Percentiles rank a stretch among this genome's conserved stretches.
phyloP scores from a whole-genome alignment of 768 basidiomycete species.

The Pisolithus albus region DNA sequence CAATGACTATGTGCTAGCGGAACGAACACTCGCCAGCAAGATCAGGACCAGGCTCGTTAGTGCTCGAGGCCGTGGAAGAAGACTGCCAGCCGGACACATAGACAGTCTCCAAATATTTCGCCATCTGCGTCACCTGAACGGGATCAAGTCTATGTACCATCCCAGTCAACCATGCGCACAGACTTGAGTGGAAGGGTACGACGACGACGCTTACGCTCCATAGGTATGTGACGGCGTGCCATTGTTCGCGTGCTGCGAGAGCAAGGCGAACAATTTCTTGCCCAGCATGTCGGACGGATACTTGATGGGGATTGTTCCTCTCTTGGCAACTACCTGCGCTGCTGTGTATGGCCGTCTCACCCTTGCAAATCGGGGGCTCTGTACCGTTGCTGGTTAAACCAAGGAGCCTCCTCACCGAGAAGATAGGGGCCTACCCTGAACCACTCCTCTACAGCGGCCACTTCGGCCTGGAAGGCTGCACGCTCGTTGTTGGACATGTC shows the following conservation, averaged over 20 bases:
- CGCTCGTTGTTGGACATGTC: slow-evolving; percentile 56
- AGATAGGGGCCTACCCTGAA: slow-evolving; percentile 64
- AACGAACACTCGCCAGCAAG: slow-evolving; percentile 64
- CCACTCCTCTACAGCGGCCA: slow-evolving; percentile 82
- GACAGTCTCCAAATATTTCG: slow-evolving; percentile 95
- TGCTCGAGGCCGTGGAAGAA: slow-evolving; percentile 87
- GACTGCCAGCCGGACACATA: slow-evolving; percentile 98
- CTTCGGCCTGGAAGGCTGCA: slow-evolving; percentile 70
- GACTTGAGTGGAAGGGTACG: not conserved
- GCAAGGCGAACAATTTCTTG: slow-evolving; percentile 77
- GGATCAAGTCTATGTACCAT: slow-evolving; percentile 77
- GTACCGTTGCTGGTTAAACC: slow-evolving; percentile 1
- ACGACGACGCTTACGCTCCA: slow-evolving; percentile 74
- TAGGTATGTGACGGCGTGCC: slow-evolving; percentile 92
- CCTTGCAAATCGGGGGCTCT: slow-evolving; percentile 83
- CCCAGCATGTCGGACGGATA: slow-evolving; percentile 83
- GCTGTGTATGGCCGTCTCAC: slow-evolving; percentile 92
- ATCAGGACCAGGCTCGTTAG: slow-evolving; percentile 97
- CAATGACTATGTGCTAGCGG: not conserved
- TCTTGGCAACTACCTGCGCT: slow-evolving; percentile 87
- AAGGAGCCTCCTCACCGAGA: not conserved
- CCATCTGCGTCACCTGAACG: slow-evolving; percentile 98
- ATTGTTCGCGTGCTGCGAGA: slow-evolving; percentile 69
- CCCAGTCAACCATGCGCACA: not conserved
- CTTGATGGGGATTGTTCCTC: slow-evolving; percentile 76